These are phyloP conservation scores for Lentinula aciculospora DNA, from an alignment of 768 basidiomycete species.

Conservation along the genomic window DNA sequence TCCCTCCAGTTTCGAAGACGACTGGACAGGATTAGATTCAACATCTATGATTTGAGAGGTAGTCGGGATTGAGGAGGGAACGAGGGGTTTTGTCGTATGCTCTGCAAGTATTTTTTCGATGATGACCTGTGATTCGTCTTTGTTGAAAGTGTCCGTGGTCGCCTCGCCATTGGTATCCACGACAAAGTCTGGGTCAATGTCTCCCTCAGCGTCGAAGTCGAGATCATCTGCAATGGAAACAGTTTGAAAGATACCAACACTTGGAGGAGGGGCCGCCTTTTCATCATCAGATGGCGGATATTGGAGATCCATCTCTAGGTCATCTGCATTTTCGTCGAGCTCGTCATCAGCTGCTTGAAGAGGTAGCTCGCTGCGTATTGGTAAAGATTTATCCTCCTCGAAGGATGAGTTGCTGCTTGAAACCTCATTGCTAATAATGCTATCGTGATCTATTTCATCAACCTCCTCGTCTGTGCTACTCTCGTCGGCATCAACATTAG, in stretches of 20 bases:
- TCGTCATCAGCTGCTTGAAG: constrained; percentile 9
- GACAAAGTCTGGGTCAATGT: constrained; percentile 27
- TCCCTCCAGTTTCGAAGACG: not conserved
- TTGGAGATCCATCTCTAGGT: constrained; percentile 14
- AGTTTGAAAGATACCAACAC: not conserved
- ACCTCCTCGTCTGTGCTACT: not conserved
- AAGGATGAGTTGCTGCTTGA: not conserved
- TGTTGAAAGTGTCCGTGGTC: not conserved
- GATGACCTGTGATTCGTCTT: not conserved
- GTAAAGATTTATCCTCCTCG: not conserved
- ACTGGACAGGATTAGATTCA: not conserved
- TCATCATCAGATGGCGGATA: constrained; percentile 16
- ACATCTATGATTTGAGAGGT: not conserved
- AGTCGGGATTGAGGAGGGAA: not conserved
- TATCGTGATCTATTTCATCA: constrained; percentile 2
- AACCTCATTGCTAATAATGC: not conserved
- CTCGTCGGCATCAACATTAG: constrained; percentile 14
- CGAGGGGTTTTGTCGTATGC: not conserved
- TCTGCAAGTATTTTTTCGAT: constrained; percentile 3
- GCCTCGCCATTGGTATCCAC: constrained; percentile 10
- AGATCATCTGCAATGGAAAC: constrained; percentile 4
- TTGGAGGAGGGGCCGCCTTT: not conserved
- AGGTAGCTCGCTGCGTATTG: not conserved
- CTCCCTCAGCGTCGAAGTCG: constrained; percentile 31
- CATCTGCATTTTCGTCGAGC: constrained; percentile 8